phyloP scores from a whole-genome alignment of 257 asterid genomes.

The Primulina huaijiensis region DNA sequence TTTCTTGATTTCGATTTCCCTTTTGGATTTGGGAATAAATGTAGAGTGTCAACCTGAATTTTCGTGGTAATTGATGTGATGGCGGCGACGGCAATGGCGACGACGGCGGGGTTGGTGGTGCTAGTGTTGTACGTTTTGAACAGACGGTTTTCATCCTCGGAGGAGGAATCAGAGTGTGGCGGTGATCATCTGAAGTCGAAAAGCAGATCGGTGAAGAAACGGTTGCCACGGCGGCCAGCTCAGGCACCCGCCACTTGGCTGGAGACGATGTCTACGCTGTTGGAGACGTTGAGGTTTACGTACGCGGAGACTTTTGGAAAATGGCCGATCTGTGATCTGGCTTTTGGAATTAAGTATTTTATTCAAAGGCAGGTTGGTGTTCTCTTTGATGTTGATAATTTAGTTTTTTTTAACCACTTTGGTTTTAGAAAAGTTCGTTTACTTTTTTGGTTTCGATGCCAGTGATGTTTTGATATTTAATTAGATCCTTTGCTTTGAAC shows the following conservation, averaged over 20 bases:
- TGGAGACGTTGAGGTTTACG: constrained; percentile 77
- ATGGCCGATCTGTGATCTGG: constrained; percentile 87
- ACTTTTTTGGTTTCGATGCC: too few relatives aligned
- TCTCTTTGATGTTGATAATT: neutral
- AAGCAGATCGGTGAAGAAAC: constrained; percentile 56
- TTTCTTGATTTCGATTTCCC: constrained; percentile 20
- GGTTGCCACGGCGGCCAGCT: constrained; percentile 75
- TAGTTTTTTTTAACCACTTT: neutral
- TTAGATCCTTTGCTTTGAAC: neutral
- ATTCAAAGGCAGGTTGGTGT: constrained; percentile 68
- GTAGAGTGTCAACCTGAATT: constrained; percentile 12
- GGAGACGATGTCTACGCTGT: constrained; percentile 62
- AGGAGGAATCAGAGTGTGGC: constrained; percentile 38
- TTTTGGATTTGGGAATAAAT: constrained; percentile 2
- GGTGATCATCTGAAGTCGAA: constrained; percentile 50
- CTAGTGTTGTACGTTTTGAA: constrained; percentile 67
- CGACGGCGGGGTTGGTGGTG: constrained; percentile 78
- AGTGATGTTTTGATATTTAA: too few relatives aligned
- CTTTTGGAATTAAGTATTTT: constrained; percentile 74
- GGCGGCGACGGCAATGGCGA: constrained; percentile 85
- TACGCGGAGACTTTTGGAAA: constrained; percentile 81
- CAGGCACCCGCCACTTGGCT: constrained; percentile 90
- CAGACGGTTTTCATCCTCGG: constrained; percentile 44
- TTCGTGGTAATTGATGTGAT: constrained; percentile 33
- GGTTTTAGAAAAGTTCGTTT: too few relatives aligned